phyloP scores from a whole-genome alignment of 352 stramenopile species.

The Pythium coloratum region DNA sequence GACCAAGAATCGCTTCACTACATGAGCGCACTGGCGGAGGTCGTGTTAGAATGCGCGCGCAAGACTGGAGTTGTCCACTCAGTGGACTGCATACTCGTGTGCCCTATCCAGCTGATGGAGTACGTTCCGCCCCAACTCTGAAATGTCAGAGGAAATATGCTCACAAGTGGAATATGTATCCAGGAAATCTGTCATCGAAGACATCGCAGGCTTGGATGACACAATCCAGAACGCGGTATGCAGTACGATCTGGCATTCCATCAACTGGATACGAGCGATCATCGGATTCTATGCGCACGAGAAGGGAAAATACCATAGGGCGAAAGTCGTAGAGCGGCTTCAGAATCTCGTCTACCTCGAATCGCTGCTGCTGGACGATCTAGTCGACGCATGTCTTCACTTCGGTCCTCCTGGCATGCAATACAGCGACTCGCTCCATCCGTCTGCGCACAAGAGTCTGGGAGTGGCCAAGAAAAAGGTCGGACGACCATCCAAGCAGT shows the following conservation, averaged over 20 bases:
- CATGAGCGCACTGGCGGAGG: slow-evolving; percentile 35
- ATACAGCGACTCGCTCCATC: not conserved
- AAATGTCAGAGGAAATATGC: not conserved
- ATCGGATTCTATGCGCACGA: slow-evolving; percentile 56
- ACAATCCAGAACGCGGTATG: slow-evolving; percentile 44
- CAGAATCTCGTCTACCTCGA: slow-evolving; percentile 46
- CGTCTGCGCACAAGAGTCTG: not conserved
- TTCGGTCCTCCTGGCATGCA: slow-evolving; percentile 36
- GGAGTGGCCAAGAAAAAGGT: slow-evolving; percentile 31
- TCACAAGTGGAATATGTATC: not conserved
- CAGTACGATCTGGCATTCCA: slow-evolving; percentile 46
- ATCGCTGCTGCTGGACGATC: slow-evolving; percentile 38
- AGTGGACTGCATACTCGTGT: slow-evolving; percentile 56
- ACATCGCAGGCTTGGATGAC: slow-evolving; percentile 39
- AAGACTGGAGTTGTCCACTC: slow-evolving; percentile 29
- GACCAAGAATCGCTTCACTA: slow-evolving; percentile 52
- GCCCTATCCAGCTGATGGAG: slow-evolving; percentile 61
- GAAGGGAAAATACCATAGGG: slow-evolving; percentile 30
- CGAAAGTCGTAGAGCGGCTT: slow-evolving; percentile 43
- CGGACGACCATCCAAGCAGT: slow-evolving; percentile 24
- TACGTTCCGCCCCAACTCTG: slow-evolving; percentile 28
- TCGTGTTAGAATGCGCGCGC: slow-evolving; percentile 46
- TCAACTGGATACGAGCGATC: slow-evolving; percentile 67
- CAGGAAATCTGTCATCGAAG: slow-evolving; percentile 45
- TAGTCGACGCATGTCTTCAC: slow-evolving; percentile 27